phyloP scores from a whole-genome alignment of 805 yeast genomes.

The Ogataea chonburiensis region DNA sequence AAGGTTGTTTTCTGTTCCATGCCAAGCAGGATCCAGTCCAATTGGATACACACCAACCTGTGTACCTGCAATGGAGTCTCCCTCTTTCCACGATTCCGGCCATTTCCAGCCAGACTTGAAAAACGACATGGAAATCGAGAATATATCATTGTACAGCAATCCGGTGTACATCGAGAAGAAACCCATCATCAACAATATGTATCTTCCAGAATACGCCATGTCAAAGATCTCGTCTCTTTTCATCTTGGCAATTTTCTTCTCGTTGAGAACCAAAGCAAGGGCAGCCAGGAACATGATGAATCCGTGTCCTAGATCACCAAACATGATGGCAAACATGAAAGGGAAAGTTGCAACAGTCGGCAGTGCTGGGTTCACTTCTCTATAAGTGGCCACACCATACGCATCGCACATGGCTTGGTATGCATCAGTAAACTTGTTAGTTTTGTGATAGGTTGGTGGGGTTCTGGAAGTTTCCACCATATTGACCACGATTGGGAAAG shows the following conservation, averaged over 20 bases:
- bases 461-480: constrained; percentile 72
- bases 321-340: constrained; percentile 98
- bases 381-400: constrained; percentile 89
- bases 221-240: constrained; percentile 91
- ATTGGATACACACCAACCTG: constrained; percentile 69
- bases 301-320: constrained; percentile 98
- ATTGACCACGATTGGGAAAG: constrained; percentile 41
- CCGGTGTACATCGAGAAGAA: constrained; percentile 95
- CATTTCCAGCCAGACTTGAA: constrained; percentile 92
- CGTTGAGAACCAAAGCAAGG: constrained; percentile 66
- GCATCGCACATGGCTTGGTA: constrained; percentile 95
- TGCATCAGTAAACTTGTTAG: constrained; percentile 92
- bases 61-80: constrained; percentile 67
- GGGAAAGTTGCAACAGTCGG: constrained; percentile 96
- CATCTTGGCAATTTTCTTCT: constrained; percentile 62
- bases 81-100: constrained; percentile 72
- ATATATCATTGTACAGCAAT: constrained; percentile 86
- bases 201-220: constrained; percentile 94
- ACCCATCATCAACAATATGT: constrained; percentile 90
- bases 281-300: constrained; percentile 77
- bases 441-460: constrained; percentile 93
- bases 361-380: constrained; percentile 94
- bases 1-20: constrained; percentile 89
- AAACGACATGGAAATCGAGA: constrained; percentile 85
- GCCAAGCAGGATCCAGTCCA: constrained; percentile 96